phyloP scores from a whole-genome alignment of 2,329 filamentous ascomycete species.

The Lecanicillium sp. region DNA sequence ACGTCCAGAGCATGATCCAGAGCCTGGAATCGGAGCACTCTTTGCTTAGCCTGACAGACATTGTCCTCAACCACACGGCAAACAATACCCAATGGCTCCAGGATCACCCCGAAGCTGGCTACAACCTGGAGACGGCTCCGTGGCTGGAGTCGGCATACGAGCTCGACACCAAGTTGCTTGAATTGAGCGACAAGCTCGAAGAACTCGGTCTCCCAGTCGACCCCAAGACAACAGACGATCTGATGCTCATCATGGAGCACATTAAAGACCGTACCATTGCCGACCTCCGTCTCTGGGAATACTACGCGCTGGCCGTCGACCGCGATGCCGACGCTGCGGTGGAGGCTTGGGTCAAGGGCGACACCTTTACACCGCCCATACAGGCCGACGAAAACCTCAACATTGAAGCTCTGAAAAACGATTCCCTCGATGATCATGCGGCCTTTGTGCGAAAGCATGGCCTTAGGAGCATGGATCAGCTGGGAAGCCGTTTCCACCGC shows the following conservation, averaged over 20 bases:
- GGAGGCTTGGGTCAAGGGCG: constrained; percentile 61
- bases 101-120: constrained; percentile 90
- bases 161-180: constrained; percentile 56
- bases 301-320: constrained; percentile 77
- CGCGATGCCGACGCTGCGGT: constrained; percentile 61
- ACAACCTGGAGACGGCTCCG: constrained; percentile 87
- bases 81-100: constrained; percentile 92
- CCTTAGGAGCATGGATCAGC: constrained; percentile 60
- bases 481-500: constrained; percentile 75
- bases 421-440: constrained; percentile 42
- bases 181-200: constrained; percentile 68
- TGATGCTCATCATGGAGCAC: constrained; percentile 74
- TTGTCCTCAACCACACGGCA: constrained; percentile 96
- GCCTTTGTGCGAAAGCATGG: constrained; percentile 62
- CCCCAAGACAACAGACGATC: constrained; percentile 61
- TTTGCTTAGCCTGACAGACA: constrained; percentile 83
- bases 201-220: constrained; percentile 68
- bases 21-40: constrained; percentile 81
- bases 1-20: constrained; percentile 67
- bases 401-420: constrained; percentile 40
- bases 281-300: constrained; percentile 82
- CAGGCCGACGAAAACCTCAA: constrained; percentile 26
- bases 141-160: constrained; percentile 60
- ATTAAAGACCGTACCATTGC: constrained; percentile 75
- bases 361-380: constrained; percentile 42